Conservation (phyloP, 768 basidiomycete genomes). For the Boletus reticuloceps region DNA sequence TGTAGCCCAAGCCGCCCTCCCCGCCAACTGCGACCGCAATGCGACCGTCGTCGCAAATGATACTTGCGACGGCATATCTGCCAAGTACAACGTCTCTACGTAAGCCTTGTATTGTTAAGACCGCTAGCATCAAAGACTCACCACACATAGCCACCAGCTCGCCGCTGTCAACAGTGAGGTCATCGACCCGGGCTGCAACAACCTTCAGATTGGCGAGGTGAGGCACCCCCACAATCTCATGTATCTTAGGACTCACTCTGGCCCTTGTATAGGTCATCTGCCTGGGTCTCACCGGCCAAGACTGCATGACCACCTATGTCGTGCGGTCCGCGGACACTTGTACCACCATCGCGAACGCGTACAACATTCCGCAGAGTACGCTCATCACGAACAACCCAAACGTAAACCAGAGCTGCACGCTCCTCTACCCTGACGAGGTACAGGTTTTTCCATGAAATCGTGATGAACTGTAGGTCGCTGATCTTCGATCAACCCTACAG, state of each 20-base stretch:
- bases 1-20: conserved; percentile 43
- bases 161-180: conserved; percentile 45
- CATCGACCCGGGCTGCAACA: conserved; percentile 53
- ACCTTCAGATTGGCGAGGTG: conserved; percentile 52
- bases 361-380: conserved; percentile 43
- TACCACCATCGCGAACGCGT: conserved; percentile 35
- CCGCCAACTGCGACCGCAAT: conserved; percentile 52
- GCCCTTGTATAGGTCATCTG: conserved; percentile 41
- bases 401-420: conserved; percentile 47
- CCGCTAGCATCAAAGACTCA: not conserved
- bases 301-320: conserved; percentile 53
- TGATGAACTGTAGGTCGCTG: not conserved
- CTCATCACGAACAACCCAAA: conserved; percentile 66
- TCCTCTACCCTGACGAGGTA: conserved; percentile 63
- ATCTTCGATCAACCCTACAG: conserved; percentile 5
- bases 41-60: conserved; percentile 58
- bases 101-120: conserved; percentile 29
- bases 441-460: not conserved
- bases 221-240: not conserved
- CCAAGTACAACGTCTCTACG: conserved; percentile 59
- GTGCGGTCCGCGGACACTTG: conserved; percentile 53
- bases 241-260: not conserved
- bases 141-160: conserved; percentile 51
- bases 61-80: conserved; percentile 66
- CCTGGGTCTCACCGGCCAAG: conserved; percentile 53